A percentile compares a stretch with the other conserved stretches of the same genome.
phyloP scores from a whole-genome alignment of 2,329 filamentous ascomycete genomes.

The Stagonosporopsis chrysanthemi region DNA sequence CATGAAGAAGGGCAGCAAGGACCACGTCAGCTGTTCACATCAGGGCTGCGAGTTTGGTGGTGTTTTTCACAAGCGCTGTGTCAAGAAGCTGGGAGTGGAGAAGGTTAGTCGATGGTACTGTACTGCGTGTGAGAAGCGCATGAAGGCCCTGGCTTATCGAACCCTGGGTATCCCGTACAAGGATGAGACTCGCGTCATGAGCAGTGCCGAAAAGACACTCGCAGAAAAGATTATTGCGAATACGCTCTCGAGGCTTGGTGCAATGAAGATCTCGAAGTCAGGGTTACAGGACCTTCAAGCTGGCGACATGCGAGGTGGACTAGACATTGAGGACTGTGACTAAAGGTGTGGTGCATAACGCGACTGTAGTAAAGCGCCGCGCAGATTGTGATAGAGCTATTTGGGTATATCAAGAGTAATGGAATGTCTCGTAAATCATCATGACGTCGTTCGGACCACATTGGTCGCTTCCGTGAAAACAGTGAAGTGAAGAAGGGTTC shows the following conservation, averaged over 20 bases:
- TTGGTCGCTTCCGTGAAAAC: background rate
- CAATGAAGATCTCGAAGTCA: background rate
- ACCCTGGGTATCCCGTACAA: slow-evolving; percentile 7
- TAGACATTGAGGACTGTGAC: background rate
- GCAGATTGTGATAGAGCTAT: background rate
- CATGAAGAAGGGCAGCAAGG: background rate
- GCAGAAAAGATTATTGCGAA: background rate
- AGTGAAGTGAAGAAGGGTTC: background rate
- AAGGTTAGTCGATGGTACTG: slow-evolving; percentile 39
- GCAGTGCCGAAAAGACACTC: no score
- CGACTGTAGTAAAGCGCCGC: no score
- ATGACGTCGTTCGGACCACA: background rate
- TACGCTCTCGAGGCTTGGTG: background rate
- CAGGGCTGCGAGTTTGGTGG: slow-evolving; percentile 21
- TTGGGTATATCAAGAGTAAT: background rate
- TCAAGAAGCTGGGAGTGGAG: slow-evolving; percentile 27
- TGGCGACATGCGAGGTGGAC: background rate
- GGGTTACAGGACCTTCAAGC: background rate
- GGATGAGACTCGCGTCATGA: background rate
- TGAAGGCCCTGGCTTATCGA: slow-evolving; percentile 20
- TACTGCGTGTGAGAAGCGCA: slow-evolving; percentile 27
- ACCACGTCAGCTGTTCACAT: slow-evolving; percentile 27
- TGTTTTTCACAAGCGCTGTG: slow-evolving; percentile 35
- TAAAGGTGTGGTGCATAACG: background rate
- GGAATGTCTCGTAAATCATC: background rate